Evolutionary conservation across 202 grass and related monocot genomes (phyloP).

Genomic region (Zizania palustris): DNA sequence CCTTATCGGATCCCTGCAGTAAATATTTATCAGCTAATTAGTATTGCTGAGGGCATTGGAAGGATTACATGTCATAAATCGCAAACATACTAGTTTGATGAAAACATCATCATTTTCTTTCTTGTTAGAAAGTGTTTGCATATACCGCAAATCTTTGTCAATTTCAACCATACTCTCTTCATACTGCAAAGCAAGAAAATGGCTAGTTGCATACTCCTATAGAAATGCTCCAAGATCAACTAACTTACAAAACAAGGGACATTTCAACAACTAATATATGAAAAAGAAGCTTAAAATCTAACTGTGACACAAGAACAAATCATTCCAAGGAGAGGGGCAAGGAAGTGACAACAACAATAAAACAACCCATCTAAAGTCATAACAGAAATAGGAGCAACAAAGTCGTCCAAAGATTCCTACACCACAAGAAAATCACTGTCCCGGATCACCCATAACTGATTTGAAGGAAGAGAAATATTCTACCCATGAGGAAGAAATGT

Average conservation of each 20-base stretch:
- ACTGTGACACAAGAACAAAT: not conserved
- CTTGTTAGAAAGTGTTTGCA: constrained; percentile 81
- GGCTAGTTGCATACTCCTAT: constrained; percentile 43
- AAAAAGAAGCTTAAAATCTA: not conserved
- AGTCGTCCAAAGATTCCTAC: constrained; percentile 68
- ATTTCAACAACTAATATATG: not conserved
- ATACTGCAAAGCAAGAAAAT: constrained; percentile 68
- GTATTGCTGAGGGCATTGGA: not conserved
- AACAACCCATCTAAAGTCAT: not conserved
- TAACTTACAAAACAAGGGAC: not conserved
- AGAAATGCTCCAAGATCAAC: not conserved
- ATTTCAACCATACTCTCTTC: constrained; percentile 96
- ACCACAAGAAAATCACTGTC: not conserved
- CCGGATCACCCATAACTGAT: constrained; percentile 1
- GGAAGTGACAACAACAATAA: not conserved
- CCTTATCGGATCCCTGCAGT: constrained; percentile 77
- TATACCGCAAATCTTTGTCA: constrained; percentile 82
- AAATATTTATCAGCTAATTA: constrained; percentile 22
- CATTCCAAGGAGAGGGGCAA: too few species aligned
- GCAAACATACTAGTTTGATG: constrained; percentile 69
- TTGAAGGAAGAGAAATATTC: not conserved
- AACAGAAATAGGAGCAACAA: not conserved
- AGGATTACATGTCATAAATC: not conserved
- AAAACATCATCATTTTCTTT: constrained; percentile 87
- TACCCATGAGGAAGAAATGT: not conserved